phyloP scores from a whole-genome alignment of 805 yeast genomes.

The Suhomyces faveliae region DNA sequence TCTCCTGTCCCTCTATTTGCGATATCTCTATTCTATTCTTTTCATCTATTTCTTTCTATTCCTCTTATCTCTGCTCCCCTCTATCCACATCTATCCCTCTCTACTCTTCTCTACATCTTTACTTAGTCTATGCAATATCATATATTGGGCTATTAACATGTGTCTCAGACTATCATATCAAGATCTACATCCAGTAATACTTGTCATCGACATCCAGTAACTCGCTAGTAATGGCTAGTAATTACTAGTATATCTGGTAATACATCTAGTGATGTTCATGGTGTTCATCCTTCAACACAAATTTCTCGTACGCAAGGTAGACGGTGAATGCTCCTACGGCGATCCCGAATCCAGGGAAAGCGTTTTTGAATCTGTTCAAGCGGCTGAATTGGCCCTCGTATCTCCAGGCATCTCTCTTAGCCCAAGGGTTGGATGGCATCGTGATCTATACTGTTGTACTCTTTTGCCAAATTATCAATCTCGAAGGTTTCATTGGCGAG shows the following conservation, averaged over 20 bases:
- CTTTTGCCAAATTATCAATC: background rate
- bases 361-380: slow-evolving; percentile 61
- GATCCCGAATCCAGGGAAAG: slow-evolving; percentile 78
- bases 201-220: too few species aligned
- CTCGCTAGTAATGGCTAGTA: too few species aligned
- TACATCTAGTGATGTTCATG: slow-evolving; percentile 20
- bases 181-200: too few species aligned
- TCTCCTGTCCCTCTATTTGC: too few species aligned
- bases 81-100: background rate
- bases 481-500: slow-evolving; percentile 6
- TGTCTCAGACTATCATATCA: background rate
- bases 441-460: slow-evolving; percentile 35
- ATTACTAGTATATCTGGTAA: background rate
- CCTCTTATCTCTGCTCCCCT: background rate
- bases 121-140: background rate
- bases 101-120: background rate
- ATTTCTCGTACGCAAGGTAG: slow-evolving; percentile 62
- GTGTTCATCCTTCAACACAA: slow-evolving; percentile 32
- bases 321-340: slow-evolving; percentile 74
- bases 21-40: too few species aligned
- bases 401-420: slow-evolving; percentile 84
- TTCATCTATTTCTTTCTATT: too few species aligned
- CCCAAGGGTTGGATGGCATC: slow-evolving; percentile 40
- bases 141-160: background rate
- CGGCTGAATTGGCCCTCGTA: slow-evolving; percentile 79